Conservation (phyloP, 1,139 yeast genomes). For the Meyerozyma smithsonii region DNA sequence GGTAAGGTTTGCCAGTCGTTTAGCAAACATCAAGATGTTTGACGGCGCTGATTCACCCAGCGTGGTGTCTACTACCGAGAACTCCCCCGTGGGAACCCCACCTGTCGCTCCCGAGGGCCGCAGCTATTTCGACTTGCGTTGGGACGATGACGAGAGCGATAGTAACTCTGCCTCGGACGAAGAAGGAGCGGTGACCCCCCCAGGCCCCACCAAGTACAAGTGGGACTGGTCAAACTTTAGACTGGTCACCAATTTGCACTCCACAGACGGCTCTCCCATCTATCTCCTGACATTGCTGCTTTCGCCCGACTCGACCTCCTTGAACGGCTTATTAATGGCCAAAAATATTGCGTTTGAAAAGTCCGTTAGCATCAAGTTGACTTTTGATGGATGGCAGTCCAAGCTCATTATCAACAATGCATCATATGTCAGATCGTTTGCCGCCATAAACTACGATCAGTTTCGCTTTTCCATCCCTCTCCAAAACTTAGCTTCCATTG, state of each 20-base stretch:
- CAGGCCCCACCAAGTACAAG: constrained; percentile 7
- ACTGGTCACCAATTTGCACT: background rate
- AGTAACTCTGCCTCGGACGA: constrained; percentile 11
- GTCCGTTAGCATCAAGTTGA: constrained; percentile 28
- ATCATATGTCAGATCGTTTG: constrained; percentile 22
- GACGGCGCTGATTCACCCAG: constrained; percentile 40
- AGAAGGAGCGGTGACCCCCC: constrained; percentile 5
- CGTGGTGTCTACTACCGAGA: constrained; percentile 29
- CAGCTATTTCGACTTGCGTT: constrained; percentile 9
- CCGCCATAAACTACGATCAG: constrained; percentile 28
- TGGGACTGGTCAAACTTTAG: constrained; percentile 2
- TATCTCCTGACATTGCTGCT: constrained; percentile 3
- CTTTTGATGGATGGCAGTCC: constrained; percentile 36
- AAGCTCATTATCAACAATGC: constrained; percentile 25
- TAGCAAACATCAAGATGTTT: constrained; percentile 37
- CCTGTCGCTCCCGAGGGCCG: constrained; percentile 10
- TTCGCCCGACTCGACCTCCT: constrained; percentile 9
- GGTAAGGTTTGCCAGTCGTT: constrained; percentile 34
- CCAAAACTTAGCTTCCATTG: constrained; percentile 17
- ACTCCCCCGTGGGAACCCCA: constrained; percentile 34
- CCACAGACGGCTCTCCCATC: background rate
- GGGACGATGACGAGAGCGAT: constrained; percentile 10
- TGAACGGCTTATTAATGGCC: constrained; percentile 30
- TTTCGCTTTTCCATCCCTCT: constrained; percentile 34
- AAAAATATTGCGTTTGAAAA: constrained; percentile 39